Percentiles rank a stretch among this genome's conserved stretches.
Evolutionary conservation across 345 rosid genomes (phyloP).

Genomic region (Eucalyptus polyanthemos): DNA sequence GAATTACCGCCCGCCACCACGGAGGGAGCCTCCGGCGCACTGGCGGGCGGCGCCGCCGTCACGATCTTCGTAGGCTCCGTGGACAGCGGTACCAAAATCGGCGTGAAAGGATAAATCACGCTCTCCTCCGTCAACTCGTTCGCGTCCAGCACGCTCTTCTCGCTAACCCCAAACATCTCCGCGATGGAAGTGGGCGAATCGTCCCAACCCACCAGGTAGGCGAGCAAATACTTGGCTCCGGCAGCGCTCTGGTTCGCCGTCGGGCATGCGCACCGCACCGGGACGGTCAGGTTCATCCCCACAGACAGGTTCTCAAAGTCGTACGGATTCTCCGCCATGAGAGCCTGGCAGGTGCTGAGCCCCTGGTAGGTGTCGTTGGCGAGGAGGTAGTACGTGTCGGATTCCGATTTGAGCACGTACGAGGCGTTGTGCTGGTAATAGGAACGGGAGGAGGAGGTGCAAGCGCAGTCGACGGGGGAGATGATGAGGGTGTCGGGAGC

Average conservation of each 20-base stretch:
- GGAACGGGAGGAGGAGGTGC: constrained; percentile 13
- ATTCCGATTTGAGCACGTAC: constrained; percentile 2
- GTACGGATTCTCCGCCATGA: constrained; percentile 50
- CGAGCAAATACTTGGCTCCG: constrained; percentile 43
- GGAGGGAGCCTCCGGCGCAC: not conserved
- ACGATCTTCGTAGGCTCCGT: constrained; percentile 23
- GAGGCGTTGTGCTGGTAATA: constrained; percentile 67
- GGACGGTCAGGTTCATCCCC: constrained; percentile 23
- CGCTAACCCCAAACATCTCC: constrained; percentile 16
- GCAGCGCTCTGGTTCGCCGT: constrained; percentile 31
- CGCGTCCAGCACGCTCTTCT: constrained; percentile 27
- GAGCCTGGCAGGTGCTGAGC: constrained; percentile 78
- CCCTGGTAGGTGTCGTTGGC: constrained; percentile 86
- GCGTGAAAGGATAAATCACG: constrained; percentile 42
- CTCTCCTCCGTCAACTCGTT: constrained; percentile 15
- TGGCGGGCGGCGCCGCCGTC: not conserved
- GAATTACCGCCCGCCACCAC: not conserved
- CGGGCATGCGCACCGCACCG: constrained; percentile 87
- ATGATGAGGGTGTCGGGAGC: constrained; percentile 21
- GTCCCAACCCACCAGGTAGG: constrained; percentile 31
- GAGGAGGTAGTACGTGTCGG: constrained; percentile 33
- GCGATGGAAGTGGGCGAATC: constrained; percentile 40
- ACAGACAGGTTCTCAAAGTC: not conserved
- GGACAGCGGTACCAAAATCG: constrained; percentile 57
- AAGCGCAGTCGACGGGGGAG: constrained; percentile 58